A percentile compares a stretch with the other conserved stretches of the same genome.
These are phyloP conservation scores for Russula olivacea DNA, from an alignment of 768 basidiomycete species.

Conservation along the genomic window DNA sequence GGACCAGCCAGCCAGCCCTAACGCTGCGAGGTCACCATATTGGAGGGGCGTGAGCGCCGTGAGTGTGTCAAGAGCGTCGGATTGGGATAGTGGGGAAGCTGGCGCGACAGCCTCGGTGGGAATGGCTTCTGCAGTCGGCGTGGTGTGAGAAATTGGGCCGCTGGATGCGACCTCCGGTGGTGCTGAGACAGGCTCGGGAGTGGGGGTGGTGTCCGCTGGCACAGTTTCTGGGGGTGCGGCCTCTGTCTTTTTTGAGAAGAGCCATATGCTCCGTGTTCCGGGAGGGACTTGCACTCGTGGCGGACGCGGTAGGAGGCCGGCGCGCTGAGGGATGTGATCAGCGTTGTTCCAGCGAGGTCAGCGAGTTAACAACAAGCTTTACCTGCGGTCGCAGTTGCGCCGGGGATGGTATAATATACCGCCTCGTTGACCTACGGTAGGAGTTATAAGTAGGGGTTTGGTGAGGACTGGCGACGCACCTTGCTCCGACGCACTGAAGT, in stretches of 20 bases:
- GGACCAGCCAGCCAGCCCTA: constrained; percentile 58
- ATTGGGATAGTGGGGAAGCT: neutral
- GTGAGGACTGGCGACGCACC: neutral
- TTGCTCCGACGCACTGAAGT: constrained; percentile 15
- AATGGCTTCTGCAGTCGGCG: neutral
- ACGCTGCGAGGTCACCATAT: constrained; percentile 64
- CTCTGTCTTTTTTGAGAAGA: constrained; percentile 17
- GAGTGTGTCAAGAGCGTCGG: constrained; percentile 9
- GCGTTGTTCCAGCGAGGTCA: neutral
- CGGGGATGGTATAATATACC: neutral
- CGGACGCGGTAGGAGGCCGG: neutral
- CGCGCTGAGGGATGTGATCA: constrained; percentile 14
- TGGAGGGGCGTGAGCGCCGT: constrained; percentile 45
- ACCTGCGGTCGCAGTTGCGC: constrained; percentile 9
- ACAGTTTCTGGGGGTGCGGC: neutral
- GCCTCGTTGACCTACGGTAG: constrained; percentile 7
- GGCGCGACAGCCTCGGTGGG: constrained; percentile 4
- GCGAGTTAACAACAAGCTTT: neutral
- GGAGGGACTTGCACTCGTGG: neutral
- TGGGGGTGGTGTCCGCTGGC: neutral
- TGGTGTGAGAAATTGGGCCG: neutral
- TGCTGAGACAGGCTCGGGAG: neutral
- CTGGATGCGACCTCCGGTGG: neutral
- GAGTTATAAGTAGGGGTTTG: neutral
- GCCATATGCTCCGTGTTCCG: constrained; percentile 13